Evolutionary conservation across 2,329 filamentous ascomycete genomes (phyloP), one percentile per base, ranked within the genome.

Genomic region (Botryotinia convoluta): DNA sequence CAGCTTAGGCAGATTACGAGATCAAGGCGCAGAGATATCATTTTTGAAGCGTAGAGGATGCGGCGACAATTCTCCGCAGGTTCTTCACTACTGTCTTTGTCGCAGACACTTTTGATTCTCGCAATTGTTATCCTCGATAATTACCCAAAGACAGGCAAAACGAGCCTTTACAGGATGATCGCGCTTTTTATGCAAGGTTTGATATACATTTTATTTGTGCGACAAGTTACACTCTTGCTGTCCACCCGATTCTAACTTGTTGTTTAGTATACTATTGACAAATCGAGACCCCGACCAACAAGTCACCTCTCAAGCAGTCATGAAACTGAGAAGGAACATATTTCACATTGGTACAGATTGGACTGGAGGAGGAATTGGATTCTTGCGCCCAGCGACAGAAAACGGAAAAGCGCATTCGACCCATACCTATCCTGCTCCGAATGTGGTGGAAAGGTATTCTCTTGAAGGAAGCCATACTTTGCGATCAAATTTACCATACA

Each of bases 251-350:
- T 48, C 59, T 61, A 61, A 61, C 6, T 39, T 26, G 12, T n/a
- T 39, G 3, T 37, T 22, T 39, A 61, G 35, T n/a, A 61, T 6
- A 12, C 22, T 4, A 7, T 37, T 35, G 20, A 2, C 4, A 37
- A 26, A 60, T 7, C 18, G 4, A 14, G 0, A 5, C 0, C 2
- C 20, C 9, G 8, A 59, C 9, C 32, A 12, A 14, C 22, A 16
- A 39, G 59, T 22, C 7, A 26, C 12, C 7, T 4, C 1, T 39
- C 12, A 26, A 61, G 35, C 35, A 2, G 4, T 18, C 7, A 26
- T 16, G 6, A 0, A 22, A 37, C 22, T 16, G 22, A n/a, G 59
- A n/a, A 26, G 59, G 12, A 61, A 37, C 3, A 37, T 8, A 18
- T 26, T 39, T 61, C n/a, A 22, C n/a, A 57, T 29, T 39, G 22